Evolutionary conservation across 306 rosid species (phyloP).

Genomic region (Prinsepia uniflora): DNA sequence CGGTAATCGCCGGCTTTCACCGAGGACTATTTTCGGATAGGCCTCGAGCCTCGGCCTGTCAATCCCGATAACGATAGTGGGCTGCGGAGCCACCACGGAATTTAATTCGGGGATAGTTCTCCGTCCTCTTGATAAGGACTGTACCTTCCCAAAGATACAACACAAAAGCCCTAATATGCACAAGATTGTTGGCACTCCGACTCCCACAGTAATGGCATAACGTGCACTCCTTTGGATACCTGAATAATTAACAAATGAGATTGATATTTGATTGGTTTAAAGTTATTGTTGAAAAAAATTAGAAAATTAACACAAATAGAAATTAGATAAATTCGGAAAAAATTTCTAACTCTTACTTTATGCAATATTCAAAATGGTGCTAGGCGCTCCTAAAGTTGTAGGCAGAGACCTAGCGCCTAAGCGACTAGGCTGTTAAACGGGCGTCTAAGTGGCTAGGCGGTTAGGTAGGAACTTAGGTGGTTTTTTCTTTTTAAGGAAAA

Average conservation of each 20-base stretch:
- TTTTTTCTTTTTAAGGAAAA: no score
- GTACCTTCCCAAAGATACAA: slow-evolving; percentile 26
- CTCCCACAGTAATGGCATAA: slow-evolving; percentile 45
- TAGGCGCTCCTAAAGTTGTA: no score
- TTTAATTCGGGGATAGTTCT: slow-evolving; percentile 38
- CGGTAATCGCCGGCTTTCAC: slow-evolving; percentile 40
- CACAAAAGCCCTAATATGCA: slow-evolving; percentile 46
- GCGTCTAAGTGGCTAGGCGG: no score
- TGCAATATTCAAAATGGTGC: no score
- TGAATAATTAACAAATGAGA: slow-evolving; percentile 3
- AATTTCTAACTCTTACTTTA: no score
- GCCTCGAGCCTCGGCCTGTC: slow-evolving; percentile 55
- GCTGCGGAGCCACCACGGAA: slow-evolving; percentile 27
- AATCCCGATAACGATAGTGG: slow-evolving; percentile 34
- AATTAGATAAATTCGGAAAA: not conserved
- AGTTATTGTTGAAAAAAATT: no score
- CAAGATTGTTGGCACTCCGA: slow-evolving; percentile 38
- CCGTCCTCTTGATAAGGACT: slow-evolving; percentile 16
- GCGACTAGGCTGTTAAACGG: no score
- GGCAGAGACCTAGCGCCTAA: no score
- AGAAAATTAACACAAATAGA: not conserved
- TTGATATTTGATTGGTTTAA: no score
- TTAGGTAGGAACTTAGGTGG: no score
- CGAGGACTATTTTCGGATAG: slow-evolving; percentile 54
- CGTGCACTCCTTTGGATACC: slow-evolving; percentile 47